Percentiles rank a stretch among this genome's conserved stretches.
Evolutionary conservation across 139 green algal species (phyloP).

Genomic region (Chlamydomonas incerta): DNA sequence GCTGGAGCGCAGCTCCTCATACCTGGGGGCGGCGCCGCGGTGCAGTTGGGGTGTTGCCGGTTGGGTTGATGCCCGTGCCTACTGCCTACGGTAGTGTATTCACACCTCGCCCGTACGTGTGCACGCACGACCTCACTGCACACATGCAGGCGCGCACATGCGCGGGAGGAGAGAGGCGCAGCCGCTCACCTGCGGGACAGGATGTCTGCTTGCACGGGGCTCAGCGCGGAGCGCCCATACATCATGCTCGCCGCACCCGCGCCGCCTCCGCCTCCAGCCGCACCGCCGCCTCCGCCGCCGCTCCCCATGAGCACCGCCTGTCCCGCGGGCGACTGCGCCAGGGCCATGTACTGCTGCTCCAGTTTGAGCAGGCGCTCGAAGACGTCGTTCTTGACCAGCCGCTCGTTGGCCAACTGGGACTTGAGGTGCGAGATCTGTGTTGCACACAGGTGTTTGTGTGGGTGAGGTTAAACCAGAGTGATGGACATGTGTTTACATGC

Average conservation of each 20-base stretch:
- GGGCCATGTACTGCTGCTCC: conserved; percentile 28
- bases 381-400: conserved; percentile 37
- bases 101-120: too few species aligned
- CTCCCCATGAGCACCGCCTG: neutral
- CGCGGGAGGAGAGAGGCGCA: too few species aligned
- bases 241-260: neutral
- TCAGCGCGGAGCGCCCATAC: conserved; percentile 7
- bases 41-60: neutral
- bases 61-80: too few species aligned
- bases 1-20: conserved; percentile 36
- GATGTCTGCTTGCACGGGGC: conserved; percentile 32
- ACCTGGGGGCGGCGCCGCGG: conserved; percentile 14
- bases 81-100: too few species aligned
- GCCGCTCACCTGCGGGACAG: conserved; percentile 17
- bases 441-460: neutral
- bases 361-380: conserved; percentile 33
- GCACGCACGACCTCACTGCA: too few species aligned
- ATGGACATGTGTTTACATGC: too few species aligned
- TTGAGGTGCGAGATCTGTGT: conserved; percentile 12
- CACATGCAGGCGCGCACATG: too few species aligned
- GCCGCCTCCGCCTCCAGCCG: neutral
- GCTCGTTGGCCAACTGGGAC: conserved; percentile 27
- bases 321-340: neutral
- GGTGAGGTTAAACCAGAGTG: neutral
- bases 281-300: neutral